These are phyloP conservation scores for Tubosaeta sp. DNA, from an alignment of 768 basidiomycete species.

Conservation along the genomic window DNA sequence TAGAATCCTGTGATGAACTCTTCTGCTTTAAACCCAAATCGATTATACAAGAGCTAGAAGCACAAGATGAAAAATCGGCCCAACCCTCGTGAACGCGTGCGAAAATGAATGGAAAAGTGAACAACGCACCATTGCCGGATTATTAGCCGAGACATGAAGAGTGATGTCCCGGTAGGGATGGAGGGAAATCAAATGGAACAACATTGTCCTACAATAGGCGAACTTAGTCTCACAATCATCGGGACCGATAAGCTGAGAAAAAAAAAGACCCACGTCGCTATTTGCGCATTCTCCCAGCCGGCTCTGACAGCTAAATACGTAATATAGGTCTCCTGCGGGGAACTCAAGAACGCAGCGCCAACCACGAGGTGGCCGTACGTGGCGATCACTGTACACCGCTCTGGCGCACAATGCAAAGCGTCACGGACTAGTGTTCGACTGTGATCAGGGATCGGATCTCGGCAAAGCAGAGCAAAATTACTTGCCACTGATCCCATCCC, in stretches of 20 bases:
- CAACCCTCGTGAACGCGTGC: no score
- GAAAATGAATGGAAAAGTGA: neutral
- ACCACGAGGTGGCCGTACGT: conserved; percentile 67
- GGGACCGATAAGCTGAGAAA: neutral
- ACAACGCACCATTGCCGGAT: conserved; percentile 63
- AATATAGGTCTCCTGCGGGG: conserved; percentile 77
- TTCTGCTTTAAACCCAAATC: conserved; percentile 85
- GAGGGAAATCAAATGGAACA: conserved; percentile 67
- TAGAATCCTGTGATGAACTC: conserved; percentile 82
- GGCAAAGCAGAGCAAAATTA: neutral
- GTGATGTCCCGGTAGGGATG: conserved; percentile 77
- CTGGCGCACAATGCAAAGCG: conserved; percentile 62
- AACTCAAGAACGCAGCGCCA: conserved; percentile 72
- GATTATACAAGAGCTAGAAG: conserved; percentile 69
- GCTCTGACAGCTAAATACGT: conserved; percentile 75
- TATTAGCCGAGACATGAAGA: conserved; percentile 79
- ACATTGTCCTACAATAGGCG: conserved; percentile 51
- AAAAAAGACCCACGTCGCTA: conserved; percentile 55
- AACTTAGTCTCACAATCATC: neutral
- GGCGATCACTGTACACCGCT: conserved; percentile 73
- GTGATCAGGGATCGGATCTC: conserved; percentile 1
- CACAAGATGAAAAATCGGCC: neutral
- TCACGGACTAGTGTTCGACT: conserved; percentile 52
- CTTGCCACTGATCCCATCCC: conserved; percentile 74
- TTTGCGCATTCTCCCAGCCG: conserved; percentile 78